phyloP scores from a whole-genome alignment of 345 rosid genomes.

The Camelina sativa region DNA sequence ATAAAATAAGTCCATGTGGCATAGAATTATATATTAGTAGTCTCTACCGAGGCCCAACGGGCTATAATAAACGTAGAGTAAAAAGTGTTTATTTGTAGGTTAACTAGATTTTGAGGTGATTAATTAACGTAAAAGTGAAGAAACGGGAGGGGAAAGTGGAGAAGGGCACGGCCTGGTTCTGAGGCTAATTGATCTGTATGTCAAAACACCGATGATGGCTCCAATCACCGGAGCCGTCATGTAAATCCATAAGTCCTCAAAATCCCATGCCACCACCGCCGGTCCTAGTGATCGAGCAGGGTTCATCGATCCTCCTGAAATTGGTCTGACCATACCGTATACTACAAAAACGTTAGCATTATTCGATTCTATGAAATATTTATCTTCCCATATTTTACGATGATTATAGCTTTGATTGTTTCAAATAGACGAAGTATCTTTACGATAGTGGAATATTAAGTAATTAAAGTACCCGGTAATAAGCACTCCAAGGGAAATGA shows the following conservation, averaged over 20 bases:
- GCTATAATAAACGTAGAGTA: constrained; percentile 6
- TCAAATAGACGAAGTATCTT: background rate
- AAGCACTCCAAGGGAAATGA: constrained; percentile 78
- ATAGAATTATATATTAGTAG: background rate
- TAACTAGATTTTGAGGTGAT: constrained; percentile 12
- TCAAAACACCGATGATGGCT: constrained; percentile 62
- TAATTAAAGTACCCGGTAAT: constrained; percentile 58
- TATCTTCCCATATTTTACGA: background rate
- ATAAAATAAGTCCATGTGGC: background rate
- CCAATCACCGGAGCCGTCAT: constrained; percentile 72
- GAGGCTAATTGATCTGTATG: constrained; percentile 52
- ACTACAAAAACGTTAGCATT: constrained; percentile 12
- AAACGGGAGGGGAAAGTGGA: constrained; percentile 45
- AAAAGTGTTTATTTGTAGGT: background rate
- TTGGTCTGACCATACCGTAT: constrained; percentile 53
- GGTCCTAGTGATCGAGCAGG: constrained; percentile 96
- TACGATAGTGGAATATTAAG: background rate
- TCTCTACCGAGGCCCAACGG: background rate
- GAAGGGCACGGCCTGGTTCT: constrained; percentile 45
- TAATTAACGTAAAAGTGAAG: constrained; percentile 36
- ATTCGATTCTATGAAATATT: background rate
- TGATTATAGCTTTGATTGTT: background rate
- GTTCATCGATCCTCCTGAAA: constrained; percentile 93
- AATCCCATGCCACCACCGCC: constrained; percentile 73
- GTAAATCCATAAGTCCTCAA: constrained; percentile 76